phyloP scores from a whole-genome alignment of 371 early-diverging fungal genomes.

The Nematocida minor region DNA sequence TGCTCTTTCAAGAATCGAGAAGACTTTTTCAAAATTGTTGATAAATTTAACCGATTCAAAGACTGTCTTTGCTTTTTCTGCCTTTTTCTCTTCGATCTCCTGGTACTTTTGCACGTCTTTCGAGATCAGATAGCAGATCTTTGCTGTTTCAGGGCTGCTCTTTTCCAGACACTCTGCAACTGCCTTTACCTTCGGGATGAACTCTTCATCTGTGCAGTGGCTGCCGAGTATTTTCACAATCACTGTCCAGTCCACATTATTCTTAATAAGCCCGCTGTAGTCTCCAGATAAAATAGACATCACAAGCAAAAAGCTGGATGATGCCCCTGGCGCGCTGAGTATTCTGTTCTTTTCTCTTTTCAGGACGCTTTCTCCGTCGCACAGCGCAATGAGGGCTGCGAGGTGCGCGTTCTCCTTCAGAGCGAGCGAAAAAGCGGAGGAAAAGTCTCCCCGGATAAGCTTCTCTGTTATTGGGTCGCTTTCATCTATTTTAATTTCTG shows the following conservation, averaged over 20 bases:
- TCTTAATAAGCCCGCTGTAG: slow-evolving; percentile 25
- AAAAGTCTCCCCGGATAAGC: slow-evolving; percentile 39
- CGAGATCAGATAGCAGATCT: slow-evolving; percentile 35
- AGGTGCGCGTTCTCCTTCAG: slow-evolving; percentile 23
- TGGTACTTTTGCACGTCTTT: slow-evolving; percentile 50
- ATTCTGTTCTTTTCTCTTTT: slow-evolving; percentile 38
- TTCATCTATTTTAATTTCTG: slow-evolving; percentile 25
- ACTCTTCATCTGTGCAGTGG: slow-evolving; percentile 48
- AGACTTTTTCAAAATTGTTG: slow-evolving; percentile 14
- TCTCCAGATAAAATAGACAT: slow-evolving; percentile 35
- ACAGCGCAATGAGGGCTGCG: slow-evolving; percentile 41
- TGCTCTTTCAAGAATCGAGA: slow-evolving; percentile 20
- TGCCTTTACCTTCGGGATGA: slow-evolving; percentile 24
- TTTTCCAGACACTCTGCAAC: slow-evolving; percentile 34
- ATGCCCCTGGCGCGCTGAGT: slow-evolving; percentile 36
- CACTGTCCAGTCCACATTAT: slow-evolving; percentile 44
- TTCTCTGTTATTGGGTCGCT: slow-evolving; percentile 30
- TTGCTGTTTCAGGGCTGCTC: slow-evolving; percentile 8
- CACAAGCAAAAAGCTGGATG: slow-evolving; percentile 31
- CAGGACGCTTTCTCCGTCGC: slow-evolving; percentile 23
- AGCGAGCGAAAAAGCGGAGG: slow-evolving; percentile 29
- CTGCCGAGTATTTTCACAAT: slow-evolving; percentile 42
- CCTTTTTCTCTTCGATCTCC: slow-evolving; percentile 22
- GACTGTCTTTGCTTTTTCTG: not conserved
- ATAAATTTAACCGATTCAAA: slow-evolving; percentile 7